Percentiles rank a stretch among this genome's conserved stretches.
These are phyloP conservation scores for Mortierella sp. DNA, from an alignment of 371 early-diverging fungal genomes.

Conservation along the genomic window DNA sequence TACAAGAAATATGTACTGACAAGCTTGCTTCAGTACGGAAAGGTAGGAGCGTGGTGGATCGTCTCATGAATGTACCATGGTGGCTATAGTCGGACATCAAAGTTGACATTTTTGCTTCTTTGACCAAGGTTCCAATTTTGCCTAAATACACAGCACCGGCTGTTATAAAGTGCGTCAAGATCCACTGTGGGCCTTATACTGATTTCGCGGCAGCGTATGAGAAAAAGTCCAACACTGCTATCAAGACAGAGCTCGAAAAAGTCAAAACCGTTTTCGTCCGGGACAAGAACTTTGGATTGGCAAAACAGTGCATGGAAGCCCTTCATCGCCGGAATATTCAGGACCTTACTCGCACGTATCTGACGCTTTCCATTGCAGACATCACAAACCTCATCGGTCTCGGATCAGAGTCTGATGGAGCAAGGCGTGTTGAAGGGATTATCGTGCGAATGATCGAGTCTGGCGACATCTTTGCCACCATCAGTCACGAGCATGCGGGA, in stretches of 20 bases:
- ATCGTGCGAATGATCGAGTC: constrained; percentile 60
- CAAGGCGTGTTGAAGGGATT: constrained; percentile 34
- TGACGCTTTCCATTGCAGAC: constrained; percentile 77
- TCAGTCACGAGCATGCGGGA: constrained; percentile 61
- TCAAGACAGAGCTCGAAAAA: constrained; percentile 25
- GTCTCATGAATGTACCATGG: not conserved
- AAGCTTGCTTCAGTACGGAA: constrained; percentile 69
- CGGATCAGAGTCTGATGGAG: constrained; percentile 30
- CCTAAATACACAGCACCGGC: constrained; percentile 71
- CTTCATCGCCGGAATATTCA: constrained; percentile 71
- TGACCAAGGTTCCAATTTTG: constrained; percentile 53
- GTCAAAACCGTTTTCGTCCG: constrained; percentile 43
- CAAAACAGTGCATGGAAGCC: constrained; percentile 71
- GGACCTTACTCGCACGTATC: constrained; percentile 78
- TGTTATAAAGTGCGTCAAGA: constrained; percentile 62
- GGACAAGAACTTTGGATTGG: constrained; percentile 77
- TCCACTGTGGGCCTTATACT: constrained; percentile 60
- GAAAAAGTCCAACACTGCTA: constrained; percentile 42
- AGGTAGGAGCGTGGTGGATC: constrained; percentile 19
- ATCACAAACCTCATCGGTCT: constrained; percentile 69
- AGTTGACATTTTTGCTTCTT: not conserved
- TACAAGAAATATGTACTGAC: constrained; percentile 77
- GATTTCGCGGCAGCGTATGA: constrained; percentile 72
- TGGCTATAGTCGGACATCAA: not conserved
- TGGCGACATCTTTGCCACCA: constrained; percentile 70